phyloP scores from a whole-genome alignment of 768 basidiomycete genomes.

The Lentinula detonsa region DNA sequence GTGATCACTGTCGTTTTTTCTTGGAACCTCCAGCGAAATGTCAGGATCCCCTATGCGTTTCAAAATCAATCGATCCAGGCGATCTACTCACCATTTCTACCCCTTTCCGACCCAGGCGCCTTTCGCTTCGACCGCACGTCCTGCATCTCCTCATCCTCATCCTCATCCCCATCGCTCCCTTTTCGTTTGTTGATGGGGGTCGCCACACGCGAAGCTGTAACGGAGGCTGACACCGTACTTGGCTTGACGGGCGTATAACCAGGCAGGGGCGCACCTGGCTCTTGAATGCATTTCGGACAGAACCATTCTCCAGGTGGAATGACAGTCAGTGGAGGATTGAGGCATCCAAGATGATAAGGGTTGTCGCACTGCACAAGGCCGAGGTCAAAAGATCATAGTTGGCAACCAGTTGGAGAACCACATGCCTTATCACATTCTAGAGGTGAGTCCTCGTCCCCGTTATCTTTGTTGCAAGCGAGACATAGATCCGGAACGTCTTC shows the following conservation, averaged over 20 bases:
- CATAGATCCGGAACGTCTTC: conserved; percentile 60
- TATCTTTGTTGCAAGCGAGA: conserved; percentile 63
- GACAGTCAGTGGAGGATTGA: conserved; percentile 66
- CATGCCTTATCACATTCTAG: conserved; percentile 89
- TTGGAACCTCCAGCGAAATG: not conserved
- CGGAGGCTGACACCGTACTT: not conserved
- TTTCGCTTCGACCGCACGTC: not conserved
- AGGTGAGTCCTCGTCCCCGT: conserved; percentile 65
- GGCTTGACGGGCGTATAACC: conserved; percentile 16
- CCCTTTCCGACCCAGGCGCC: not conserved
- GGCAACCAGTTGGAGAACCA: not conserved
- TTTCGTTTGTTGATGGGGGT: not conserved
- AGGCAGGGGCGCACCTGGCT: conserved; percentile 43
- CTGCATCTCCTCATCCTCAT: conserved; percentile 1
- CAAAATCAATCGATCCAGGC: not conserved
- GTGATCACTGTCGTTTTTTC: conserved; percentile 6
- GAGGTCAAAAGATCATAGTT: not conserved
- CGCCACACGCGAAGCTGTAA: not conserved
- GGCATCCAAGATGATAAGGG: conserved; percentile 81
- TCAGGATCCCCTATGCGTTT: not conserved
- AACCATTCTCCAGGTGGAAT: conserved; percentile 93
- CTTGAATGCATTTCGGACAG: conserved; percentile 66
- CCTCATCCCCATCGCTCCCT: conserved; percentile 3
- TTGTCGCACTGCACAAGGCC: conserved; percentile 64
- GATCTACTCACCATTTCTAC: conserved; percentile 1